Percentiles rank a stretch among this genome's conserved stretches.
Evolutionary conservation across 441 rosid genomes (phyloP).

Genomic region (Pelargonium cotyledonis): DNA sequence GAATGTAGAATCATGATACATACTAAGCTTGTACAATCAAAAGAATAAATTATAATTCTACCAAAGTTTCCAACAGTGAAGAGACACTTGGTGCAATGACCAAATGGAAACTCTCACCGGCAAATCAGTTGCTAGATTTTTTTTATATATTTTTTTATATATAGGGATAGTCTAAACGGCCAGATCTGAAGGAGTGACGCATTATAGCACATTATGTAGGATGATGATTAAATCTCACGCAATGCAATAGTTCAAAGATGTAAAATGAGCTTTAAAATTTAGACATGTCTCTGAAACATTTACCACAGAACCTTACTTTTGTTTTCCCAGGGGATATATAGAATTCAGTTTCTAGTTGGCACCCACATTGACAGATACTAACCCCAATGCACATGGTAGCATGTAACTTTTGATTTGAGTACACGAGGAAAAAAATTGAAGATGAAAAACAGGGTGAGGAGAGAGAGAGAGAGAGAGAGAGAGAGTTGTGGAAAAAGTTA

Average conservation of each 20-base stretch:
- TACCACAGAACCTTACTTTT: not conserved
- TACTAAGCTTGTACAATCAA: no score
- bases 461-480: no score
- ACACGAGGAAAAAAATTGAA: no score
- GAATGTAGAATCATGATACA: no score
- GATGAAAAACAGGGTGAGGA: no score
- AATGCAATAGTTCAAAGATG: not conserved
- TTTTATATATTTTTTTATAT: no score
- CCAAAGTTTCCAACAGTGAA: no score
- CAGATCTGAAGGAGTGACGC: not conserved
- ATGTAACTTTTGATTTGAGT: no score
- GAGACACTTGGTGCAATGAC: no score
- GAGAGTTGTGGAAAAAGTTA: no score
- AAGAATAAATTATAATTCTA: no score
- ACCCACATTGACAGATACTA: not conserved
- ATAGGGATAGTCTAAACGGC: not conserved
- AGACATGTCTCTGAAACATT: not conserved
- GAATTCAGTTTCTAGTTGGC: not conserved
- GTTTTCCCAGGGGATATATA: not conserved
- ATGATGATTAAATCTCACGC: not conserved
- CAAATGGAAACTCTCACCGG: slow-evolving; percentile 1
- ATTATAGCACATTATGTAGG: not conserved
- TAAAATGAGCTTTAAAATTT: not conserved
- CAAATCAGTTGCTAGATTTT: not conserved
- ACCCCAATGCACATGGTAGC: no score